Conservation (phyloP, 805 yeast species). For the Wickerhamiella hasegawae region DNA sequence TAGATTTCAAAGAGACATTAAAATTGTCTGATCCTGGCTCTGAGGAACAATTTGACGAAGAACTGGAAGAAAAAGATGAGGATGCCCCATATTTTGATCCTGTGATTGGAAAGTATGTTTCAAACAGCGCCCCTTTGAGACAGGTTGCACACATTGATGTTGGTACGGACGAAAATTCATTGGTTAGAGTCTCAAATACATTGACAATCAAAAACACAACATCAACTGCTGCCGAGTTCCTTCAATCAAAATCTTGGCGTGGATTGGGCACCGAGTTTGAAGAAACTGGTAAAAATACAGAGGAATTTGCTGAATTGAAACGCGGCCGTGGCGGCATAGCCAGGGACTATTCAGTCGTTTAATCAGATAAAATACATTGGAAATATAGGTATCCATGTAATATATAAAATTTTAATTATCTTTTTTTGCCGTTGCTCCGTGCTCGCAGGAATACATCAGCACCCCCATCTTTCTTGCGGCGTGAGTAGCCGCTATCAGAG, state of each 20-base stretch:
- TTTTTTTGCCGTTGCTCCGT: no score
- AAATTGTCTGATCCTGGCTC: conserved; percentile 12
- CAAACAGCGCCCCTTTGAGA: conserved; percentile 63
- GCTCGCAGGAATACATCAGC: no score
- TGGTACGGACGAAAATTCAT: conserved; percentile 27
- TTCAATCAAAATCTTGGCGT: conserved; percentile 65
- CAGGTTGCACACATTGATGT: conserved; percentile 48
- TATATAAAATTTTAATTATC: no score
- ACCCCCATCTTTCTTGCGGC: no score
- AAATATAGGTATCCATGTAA: no score
- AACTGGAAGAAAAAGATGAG: conserved; percentile 7
- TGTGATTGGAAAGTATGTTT: conserved; percentile 63
- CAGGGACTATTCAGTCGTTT: conserved; percentile 41
- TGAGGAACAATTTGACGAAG: conserved; percentile 11
- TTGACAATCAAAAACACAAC: conserved; percentile 61
- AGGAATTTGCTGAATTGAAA: conserved; percentile 65
- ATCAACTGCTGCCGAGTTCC: conserved; percentile 69
- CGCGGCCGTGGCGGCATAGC: conserved; percentile 83
- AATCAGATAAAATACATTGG: no score
- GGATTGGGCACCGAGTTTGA: conserved; percentile 79
- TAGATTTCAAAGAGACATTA: conserved; percentile 52
- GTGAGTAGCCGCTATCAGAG: no score
- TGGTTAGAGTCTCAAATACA: conserved; percentile 15
- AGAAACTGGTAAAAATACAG: conserved; percentile 23
- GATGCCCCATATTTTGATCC: conserved; percentile 77